phyloP scores from a whole-genome alignment of 2,329 filamentous ascomycete species.

The Fusarium siculi region DNA sequence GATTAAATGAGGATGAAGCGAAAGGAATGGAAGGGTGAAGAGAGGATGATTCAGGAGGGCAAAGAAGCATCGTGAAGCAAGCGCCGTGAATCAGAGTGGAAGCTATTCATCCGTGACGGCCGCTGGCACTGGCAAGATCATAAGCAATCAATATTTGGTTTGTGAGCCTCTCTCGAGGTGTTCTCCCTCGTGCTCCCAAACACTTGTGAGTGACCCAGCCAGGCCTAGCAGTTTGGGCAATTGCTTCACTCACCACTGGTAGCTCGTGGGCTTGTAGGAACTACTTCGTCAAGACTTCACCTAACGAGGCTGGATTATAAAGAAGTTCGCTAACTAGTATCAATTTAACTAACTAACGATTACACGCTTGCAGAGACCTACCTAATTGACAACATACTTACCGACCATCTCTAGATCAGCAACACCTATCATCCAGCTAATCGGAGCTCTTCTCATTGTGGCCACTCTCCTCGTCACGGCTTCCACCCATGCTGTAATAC shows the following conservation, averaged over 20 bases:
- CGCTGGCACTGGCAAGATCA: neutral
- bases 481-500: conserved; percentile 43
- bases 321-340: neutral
- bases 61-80: neutral
- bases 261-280: too few relatives aligned
- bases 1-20: neutral
- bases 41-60: fast-evolving
- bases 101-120: fast-evolving
- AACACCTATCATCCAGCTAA: neutral
- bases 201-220: neutral
- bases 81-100: fast-evolving
- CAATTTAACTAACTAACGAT: neutral
- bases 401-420: neutral
- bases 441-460: conserved; percentile 2
- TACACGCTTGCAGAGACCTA: neutral
- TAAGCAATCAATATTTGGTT: neutral
- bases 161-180: neutral
- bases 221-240: neutral
- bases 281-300: too few relatives aligned
- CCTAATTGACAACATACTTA: neutral
- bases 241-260: fast-evolving
- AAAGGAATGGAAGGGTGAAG: neutral
- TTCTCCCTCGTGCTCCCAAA: neutral
- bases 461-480: conserved; percentile 35
- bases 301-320: too few relatives aligned